These are phyloP conservation scores for Picea glauca DNA, from an alignment of 75 land plant genomes.

Conservation along the genomic window DNA sequence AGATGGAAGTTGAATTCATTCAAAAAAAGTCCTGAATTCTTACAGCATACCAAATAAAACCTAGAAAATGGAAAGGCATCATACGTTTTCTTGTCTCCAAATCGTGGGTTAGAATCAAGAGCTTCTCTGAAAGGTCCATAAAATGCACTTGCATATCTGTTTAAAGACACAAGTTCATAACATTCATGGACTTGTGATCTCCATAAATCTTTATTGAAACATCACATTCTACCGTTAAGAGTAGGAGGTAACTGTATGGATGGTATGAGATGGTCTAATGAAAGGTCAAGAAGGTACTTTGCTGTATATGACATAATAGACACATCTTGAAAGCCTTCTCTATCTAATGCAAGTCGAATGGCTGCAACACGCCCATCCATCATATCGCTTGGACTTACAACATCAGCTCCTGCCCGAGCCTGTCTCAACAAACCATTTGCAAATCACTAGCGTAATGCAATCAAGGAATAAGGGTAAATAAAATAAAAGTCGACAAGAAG, in stretches of 20 bases:
- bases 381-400: slow-evolving; percentile 99
- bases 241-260: slow-evolving; percentile 1
- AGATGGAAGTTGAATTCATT: background rate
- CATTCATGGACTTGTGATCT: background rate
- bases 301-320: slow-evolving; percentile 98
- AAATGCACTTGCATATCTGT: slow-evolving; percentile 98
- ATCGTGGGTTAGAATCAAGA: slow-evolving; percentile 94
- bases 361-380: slow-evolving; percentile 99
- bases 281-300: slow-evolving; percentile 45
- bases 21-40: background rate
- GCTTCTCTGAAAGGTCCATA: slow-evolving; percentile 99
- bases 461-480: background rate
- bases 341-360: slow-evolving; percentile 85
- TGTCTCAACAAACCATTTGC: slow-evolving; percentile 15
- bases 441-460: background rate
- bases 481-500: background rate
- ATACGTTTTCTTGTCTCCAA: slow-evolving; percentile 99
- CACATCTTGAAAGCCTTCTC: slow-evolving; percentile 85
- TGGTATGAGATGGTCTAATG: background rate
- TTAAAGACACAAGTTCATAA: background rate
- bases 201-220: background rate
- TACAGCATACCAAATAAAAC: background rate
- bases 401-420: slow-evolving; percentile 99
- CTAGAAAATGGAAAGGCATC: slow-evolving; percentile 2
- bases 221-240: background rate